A percentile compares a stretch with the other conserved stretches of the same genome.
Conservation (phyloP, 768 basidiomycete species). For the Kwoniella sp. region DNA sequence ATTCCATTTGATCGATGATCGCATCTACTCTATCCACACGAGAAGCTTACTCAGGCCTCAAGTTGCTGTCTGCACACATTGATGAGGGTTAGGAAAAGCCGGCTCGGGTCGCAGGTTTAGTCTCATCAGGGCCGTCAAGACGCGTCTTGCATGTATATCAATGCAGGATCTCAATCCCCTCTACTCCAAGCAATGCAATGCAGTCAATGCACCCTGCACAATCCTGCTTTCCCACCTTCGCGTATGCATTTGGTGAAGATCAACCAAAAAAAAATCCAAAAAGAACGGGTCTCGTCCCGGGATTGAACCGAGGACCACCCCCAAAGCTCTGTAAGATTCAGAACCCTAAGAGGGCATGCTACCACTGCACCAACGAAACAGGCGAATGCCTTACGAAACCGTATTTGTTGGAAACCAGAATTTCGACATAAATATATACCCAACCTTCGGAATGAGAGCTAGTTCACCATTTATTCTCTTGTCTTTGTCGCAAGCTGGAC, state of each 20-base stretch:
- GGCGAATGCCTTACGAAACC: constrained; percentile 3
- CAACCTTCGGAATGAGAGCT: no score
- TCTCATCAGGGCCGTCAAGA: background rate
- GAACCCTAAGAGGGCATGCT: constrained; percentile 5
- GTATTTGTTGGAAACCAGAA: background rate
- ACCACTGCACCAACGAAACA: constrained; percentile 8
- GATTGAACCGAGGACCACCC: constrained; percentile 9
- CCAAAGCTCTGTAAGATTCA: background rate
- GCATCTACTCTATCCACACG: background rate
- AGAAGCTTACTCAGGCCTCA: no score
- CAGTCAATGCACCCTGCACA: background rate
- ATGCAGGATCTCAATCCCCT: background rate
- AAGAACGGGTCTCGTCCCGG: constrained; percentile 5
- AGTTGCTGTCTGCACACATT: no score
- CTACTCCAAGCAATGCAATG: background rate
- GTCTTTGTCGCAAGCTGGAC: no score
- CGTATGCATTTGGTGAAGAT: no score
- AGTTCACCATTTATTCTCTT: no score
- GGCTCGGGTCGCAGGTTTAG: background rate
- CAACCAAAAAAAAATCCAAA: background rate
- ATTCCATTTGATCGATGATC: background rate
- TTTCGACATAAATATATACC: background rate
- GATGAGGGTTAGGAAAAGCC: background rate
- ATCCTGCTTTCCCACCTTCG: no score
- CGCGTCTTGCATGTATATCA: no score